Percentiles rank a stretch among this genome's conserved stretches.
These are phyloP conservation scores for Sordariomycetes sp. DNA, from an alignment of 2,329 filamentous ascomycete species.

Conservation along the genomic window DNA sequence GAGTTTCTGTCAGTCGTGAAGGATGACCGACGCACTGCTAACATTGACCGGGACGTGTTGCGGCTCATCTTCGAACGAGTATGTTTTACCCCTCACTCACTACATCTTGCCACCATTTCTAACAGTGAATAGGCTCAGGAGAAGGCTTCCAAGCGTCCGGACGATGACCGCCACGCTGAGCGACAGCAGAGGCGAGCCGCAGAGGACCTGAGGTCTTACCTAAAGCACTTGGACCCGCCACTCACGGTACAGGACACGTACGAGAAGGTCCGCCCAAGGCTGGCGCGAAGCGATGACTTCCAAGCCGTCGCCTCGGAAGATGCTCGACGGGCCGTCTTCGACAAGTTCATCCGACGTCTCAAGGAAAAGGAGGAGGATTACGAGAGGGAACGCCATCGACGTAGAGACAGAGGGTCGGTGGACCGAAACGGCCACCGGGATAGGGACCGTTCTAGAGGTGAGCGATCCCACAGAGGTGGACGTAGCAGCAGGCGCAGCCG, in stretches of 20 bases:
- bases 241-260: slow-evolving; percentile 71
- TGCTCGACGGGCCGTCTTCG: slow-evolving; percentile 71
- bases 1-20: slow-evolving; percentile 78
- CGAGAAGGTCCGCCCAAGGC: slow-evolving; percentile 72
- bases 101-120: neutral
- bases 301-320: slow-evolving; percentile 75
- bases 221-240: slow-evolving; percentile 86
- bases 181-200: slow-evolving; percentile 76
- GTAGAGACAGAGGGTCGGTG: slow-evolving; percentile 42
- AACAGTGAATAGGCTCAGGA: slow-evolving; percentile 55
- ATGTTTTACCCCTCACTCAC: slow-evolving; percentile 17
- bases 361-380: slow-evolving; percentile 80
- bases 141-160: slow-evolving; percentile 70
- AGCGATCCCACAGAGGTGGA: slow-evolving; percentile 48
- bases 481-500: slow-evolving; percentile 59
- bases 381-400: slow-evolving; percentile 54
- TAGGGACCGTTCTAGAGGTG: slow-evolving; percentile 45
- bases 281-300: slow-evolving; percentile 78
- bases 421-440: slow-evolving; percentile 48
- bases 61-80: slow-evolving; percentile 75
- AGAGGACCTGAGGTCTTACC: slow-evolving; percentile 72
- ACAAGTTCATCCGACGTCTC: slow-evolving; percentile 83
- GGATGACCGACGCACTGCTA: slow-evolving; percentile 78
- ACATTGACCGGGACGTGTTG: slow-evolving; percentile 71
- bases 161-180: slow-evolving; percentile 78